A percentile compares a stretch with the other conserved stretches of the same genome.
Conservation (phyloP, 768 basidiomycete genomes). For the Russula earlei region DNA sequence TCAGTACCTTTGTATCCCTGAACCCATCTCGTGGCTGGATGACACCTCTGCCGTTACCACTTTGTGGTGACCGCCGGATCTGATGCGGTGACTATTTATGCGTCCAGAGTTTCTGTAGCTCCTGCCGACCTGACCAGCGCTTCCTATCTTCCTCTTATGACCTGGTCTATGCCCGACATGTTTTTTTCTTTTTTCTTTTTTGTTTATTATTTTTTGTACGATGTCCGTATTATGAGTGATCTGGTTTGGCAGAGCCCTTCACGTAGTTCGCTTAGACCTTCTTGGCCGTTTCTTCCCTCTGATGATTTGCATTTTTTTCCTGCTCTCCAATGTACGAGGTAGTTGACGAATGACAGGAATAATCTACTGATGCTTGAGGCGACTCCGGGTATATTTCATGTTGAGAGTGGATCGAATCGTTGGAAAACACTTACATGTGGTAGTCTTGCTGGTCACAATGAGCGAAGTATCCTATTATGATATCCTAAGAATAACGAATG, state of each 20-base stretch:
- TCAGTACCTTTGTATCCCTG: slow-evolving; percentile 16
- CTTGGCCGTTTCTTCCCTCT: not conserved
- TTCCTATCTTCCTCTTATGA: slow-evolving; percentile 1
- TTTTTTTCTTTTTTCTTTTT: not conserved
- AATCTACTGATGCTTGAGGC: not conserved
- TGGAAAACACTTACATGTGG: not conserved
- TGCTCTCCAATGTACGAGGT: slow-evolving; percentile 10
- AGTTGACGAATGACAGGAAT: slow-evolving; percentile 9
- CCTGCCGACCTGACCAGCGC: slow-evolving; percentile 2
- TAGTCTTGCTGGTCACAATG: not conserved
- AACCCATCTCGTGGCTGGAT: slow-evolving; percentile 6
- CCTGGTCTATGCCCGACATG: slow-evolving; percentile 1
- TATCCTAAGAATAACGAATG: too few relatives aligned
- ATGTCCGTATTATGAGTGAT: slow-evolving; percentile 5
- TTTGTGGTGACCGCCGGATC: slow-evolving; percentile 3
- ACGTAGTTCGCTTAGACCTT: slow-evolving; percentile 6
- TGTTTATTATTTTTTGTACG: slow-evolving; percentile 11
- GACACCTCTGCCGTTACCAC: not conserved
- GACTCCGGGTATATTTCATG: not conserved
- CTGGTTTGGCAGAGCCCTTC: not conserved
- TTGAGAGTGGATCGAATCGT: too few relatives aligned
- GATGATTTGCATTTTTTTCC: not conserved
- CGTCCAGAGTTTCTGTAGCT: slow-evolving; percentile 15
- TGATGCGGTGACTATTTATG: slow-evolving; percentile 12
- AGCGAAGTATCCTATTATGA: too few relatives aligned